Base-by-base conservation (phyloP, 345 rosid genomes). In the Erysimum cheiranthoides region DNA sequence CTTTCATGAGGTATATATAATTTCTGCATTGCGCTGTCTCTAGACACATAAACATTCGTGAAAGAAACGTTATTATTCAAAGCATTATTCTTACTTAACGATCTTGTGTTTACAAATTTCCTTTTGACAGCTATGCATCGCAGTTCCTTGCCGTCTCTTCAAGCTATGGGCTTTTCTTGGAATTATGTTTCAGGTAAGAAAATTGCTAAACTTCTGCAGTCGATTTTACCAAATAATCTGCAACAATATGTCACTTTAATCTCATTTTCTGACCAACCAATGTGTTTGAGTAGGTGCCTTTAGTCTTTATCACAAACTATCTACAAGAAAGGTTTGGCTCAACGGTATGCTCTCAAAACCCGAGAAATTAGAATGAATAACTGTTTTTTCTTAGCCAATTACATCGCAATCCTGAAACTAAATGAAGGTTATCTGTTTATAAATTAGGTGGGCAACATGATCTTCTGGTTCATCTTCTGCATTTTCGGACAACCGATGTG, bases 401-500 rank as follows among this genome's bases (percentile, higher is more conserved):
- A 5, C n/a, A 36, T 40, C 16, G 2, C 21, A 59, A 59, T 45
- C 30, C 11, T 46, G 46, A 43, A 35, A 46, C 31, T 30, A 9
- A 12, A 14, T 7, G 18, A 10, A 39, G 10, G 47, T 6, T 31
- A 31, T 70, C n/a, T 54, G 43, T 38, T 61, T 68, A 51, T 75
- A 64, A 61, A 68, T 59, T 66, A 95, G 99, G 98, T 88, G 77
- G 99, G 99, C 5, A 96, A 93, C 68, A 91, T 96, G 95, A 78
- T 91, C 58, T 96, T 96, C 87, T 96, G 99, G 99, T 87, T 86
- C 80, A 59, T 82, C 36, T 96, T 96, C 84, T 84, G 97, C 91
- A 96, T 96, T 42, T 82, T 96, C 52, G 99, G 99, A 36, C 99
- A 96, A 76, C 99, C 99, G 0, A 96, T 91, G 98, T 89, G 95